Evolutionary conservation across 2,329 filamentous ascomycete species (phyloP), one percentile per base, ranked within the genome.

Genomic region (Pyrenophora teres): DNA sequence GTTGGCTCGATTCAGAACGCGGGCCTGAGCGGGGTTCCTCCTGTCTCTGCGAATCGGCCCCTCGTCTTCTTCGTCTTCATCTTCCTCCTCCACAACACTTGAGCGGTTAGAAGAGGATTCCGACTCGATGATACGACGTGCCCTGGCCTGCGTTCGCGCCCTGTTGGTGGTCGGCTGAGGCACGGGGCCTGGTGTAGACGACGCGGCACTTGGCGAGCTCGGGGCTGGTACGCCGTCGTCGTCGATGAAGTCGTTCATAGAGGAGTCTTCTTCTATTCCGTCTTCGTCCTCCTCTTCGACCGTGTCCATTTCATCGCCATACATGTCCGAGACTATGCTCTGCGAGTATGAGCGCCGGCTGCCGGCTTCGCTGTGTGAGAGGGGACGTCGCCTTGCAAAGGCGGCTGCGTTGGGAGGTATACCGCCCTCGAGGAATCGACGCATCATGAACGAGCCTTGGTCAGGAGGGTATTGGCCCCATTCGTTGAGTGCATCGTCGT

Each of bases 221-320:
- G 60, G 60, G 6, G 59, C 56, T 5, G 61, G 63, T 3, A 57
- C 44, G 9, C 61, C 67, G n/a, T 58, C 68, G 35, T 76, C 72
- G 36, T 74, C 71, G 38, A 77, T 72, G 56, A 77, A 77, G 47
- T 71, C 73, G 46, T 72, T 72, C 74, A 77, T 75, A 6, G 73
- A 75, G 1, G 74, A 75, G 44, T 76, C 71, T 37, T 72, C 60
- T 19, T 72, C 69, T 5, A 67, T 38, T 4, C 63, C 73, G 19
- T 75, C 72, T 40, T 77, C 75, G 44, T 76, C 74, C 60, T 76
- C 73, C 51, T 77, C 75, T 46, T 75, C 72, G 23, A 77, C 65
- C 3, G 69, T 74, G 50, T 71, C 72, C 73, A 76, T 76, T 49
- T 76, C 74, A 39, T 75, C 73, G 4, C 68, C 70, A 33, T 69